These are phyloP conservation scores for Cudoniella acicularis DNA, from an alignment of 495 filamentous ascomycete species.

Conservation along the genomic window DNA sequence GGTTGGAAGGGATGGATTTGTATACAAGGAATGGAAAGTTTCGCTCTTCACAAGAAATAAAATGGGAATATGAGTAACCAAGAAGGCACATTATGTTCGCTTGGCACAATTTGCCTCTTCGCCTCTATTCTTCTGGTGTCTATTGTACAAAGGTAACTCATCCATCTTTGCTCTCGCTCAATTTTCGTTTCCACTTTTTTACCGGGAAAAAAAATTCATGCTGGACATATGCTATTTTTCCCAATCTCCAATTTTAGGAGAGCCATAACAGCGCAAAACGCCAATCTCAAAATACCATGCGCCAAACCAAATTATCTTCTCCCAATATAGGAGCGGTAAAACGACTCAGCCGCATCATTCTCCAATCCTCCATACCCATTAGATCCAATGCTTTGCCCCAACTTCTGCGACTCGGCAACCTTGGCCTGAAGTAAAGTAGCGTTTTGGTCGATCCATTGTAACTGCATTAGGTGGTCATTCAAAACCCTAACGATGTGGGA, in stretches of 20 bases:
- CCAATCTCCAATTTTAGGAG: constrained; percentile 15
- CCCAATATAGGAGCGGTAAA: constrained; percentile 75
- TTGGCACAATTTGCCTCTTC: background rate
- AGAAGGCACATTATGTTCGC: no score
- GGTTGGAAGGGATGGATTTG: constrained; percentile 1
- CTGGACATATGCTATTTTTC: constrained; percentile 19
- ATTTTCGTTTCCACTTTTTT: background rate
- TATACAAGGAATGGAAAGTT: background rate
- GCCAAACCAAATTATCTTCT: constrained; percentile 38
- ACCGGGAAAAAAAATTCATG: constrained; percentile 7
- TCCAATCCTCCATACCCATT: constrained; percentile 53
- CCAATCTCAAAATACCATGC: constrained; percentile 10
- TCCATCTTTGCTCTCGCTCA: background rate
- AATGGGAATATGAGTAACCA: no score
- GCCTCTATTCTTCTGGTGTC: background rate
- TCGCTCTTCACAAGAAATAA: background rate
- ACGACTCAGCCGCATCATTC: constrained; percentile 70
- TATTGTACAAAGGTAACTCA: background rate
- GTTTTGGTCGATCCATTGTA: constrained; percentile 88
- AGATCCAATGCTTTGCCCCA: constrained; percentile 62
- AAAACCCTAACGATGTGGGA: constrained; percentile 91
- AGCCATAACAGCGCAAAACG: constrained; percentile 16
- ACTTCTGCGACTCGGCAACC: constrained; percentile 73
- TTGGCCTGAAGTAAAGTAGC: constrained; percentile 75
- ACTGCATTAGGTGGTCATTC: constrained; percentile 81